Conservation (phyloP, 2,329 filamentous ascomycete species). For the Cladosporium sp. region DNA sequence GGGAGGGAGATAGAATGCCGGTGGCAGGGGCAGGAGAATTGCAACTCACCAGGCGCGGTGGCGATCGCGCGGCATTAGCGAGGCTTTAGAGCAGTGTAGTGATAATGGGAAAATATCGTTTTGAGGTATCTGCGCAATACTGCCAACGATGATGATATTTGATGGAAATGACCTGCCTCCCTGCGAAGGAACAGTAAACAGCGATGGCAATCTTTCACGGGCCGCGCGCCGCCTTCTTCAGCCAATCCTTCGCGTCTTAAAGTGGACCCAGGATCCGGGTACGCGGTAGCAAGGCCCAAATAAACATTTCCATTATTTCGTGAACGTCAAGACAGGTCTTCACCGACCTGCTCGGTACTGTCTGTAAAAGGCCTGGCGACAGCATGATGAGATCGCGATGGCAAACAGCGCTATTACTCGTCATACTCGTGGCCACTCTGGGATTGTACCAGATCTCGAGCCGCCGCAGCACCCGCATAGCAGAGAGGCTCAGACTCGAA, state of each 20-base stretch:
- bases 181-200: not conserved
- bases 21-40: slow-evolving; percentile 19
- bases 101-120: not conserved
- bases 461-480: not conserved
- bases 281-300: not conserved
- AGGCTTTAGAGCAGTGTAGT: slow-evolving; percentile 26
- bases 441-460: not conserved
- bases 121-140: not conserved
- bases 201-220: not conserved
- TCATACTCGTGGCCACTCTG: not conserved
- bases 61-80: slow-evolving; percentile 34
- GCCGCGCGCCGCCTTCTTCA: not conserved
- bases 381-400: slow-evolving; percentile 5
- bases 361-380: not conserved
- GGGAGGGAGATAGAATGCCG: slow-evolving; percentile 23
- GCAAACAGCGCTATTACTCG: not conserved
- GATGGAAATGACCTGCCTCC: not conserved
- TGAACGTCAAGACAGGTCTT: not conserved
- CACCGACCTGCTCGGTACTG: not conserved
- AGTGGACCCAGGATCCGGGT: not conserved
- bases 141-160: not conserved
- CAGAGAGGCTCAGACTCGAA: slow-evolving; percentile 7
- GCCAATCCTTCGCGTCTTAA: not conserved
- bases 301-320: not conserved
- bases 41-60: slow-evolving; percentile 27